These are phyloP conservation scores for Colletotrichum falcatum DNA, from an alignment of 2,329 filamentous ascomycete genomes.

Conservation along the genomic window DNA sequence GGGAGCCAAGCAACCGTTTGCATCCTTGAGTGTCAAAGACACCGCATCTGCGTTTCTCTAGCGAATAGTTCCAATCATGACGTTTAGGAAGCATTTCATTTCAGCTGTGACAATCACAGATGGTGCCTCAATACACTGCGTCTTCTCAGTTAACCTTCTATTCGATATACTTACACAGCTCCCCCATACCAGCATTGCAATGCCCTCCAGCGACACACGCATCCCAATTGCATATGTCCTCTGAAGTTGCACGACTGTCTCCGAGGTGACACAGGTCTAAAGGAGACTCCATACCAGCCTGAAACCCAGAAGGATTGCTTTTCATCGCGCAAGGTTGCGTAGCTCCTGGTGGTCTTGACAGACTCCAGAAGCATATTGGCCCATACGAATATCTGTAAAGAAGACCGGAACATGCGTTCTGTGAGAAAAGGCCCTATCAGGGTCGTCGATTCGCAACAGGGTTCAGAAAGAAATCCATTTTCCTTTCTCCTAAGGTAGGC, in stretches of 20 bases:
- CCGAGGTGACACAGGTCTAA: too few species aligned
- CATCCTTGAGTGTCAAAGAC: background rate
- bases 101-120: too few species aligned
- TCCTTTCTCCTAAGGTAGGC: constrained; percentile 60
- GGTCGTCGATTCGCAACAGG: constrained; percentile 75
- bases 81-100: background rate
- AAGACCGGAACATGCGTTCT: constrained; percentile 87
- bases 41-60: background rate
- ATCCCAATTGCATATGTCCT: constrained; percentile 82
- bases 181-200: constrained; percentile 71
- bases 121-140: too few species aligned
- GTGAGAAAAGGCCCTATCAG: constrained; percentile 74
- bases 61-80: background rate
- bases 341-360: constrained; percentile 76
- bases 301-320: constrained; percentile 77
- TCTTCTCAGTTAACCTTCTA: background rate
- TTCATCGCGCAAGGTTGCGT: constrained; percentile 76
- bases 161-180: constrained; percentile 55
- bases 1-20: background rate
- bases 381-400: constrained; percentile 82
- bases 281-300: constrained; percentile 76
- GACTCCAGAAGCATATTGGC: constrained; percentile 81
- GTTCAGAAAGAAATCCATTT: constrained; percentile 70
- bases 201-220: constrained; percentile 77
- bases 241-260: too few species aligned